Base-by-base conservation (phyloP, 2,329 filamentous ascomycete genomes). In the Penicillium sp. region DNA sequence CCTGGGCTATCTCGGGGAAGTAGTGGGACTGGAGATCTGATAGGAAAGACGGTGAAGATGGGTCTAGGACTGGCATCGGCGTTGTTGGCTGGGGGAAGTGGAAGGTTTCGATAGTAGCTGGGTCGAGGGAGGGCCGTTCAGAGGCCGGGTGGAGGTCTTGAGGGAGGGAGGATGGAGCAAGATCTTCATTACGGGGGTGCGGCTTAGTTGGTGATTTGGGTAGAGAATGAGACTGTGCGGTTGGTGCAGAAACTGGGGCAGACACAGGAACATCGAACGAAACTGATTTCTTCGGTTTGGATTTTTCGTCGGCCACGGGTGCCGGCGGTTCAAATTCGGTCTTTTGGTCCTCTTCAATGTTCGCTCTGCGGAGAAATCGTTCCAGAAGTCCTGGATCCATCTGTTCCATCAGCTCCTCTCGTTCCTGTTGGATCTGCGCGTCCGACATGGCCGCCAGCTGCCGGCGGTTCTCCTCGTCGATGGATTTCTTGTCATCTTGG, bases 11-110 rank as follows among this genome's bases (percentile, higher is more conserved):
- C 60, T 87, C 85, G 13, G 94, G 92, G 75, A 97, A 99, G 82
- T 96, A 99, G 74, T 97, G 96, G 23, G 86, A 78, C 79, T 96
- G 92, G 6, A 99, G 85, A 55, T 90, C 88, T 46, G 84, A 77
- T 57, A 97, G 86, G 77, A 97, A 97, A 69, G 91, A 82, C 0
- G 90, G 88, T 58, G 92, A 90, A 38, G 85, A 80, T 0, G 92
- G 92, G 72, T 97, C 91, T 61, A 97, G 87, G 58, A 91, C 87
- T 11, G 89, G 89, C 68, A 76, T 75, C 2, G 82, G 73, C 23
- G 80, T 63, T 56, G 79, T 68, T 23, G 78, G 73, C 62, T 78
- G 71, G 60, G 80, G 71, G 71, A 79, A 79, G 63, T 79, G 74
- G 49, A 77, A 71, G 41, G 68, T 60, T 57, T 67, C 65, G 15